These are phyloP conservation scores for Trypanosoma avium DNA, from an alignment of 208 protist species.

Conservation along the genomic window DNA sequence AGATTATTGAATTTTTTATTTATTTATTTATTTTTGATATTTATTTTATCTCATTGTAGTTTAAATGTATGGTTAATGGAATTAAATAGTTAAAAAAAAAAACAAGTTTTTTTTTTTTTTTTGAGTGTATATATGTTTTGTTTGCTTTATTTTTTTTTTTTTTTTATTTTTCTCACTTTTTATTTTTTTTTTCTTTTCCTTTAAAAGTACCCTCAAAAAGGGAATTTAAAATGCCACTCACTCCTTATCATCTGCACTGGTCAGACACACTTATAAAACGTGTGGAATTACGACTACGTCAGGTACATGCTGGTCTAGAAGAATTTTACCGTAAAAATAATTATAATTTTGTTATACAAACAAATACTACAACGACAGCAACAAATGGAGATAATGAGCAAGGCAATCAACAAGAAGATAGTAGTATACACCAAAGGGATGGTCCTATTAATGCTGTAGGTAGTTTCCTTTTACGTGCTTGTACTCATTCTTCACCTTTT, in stretches of 20 bases:
- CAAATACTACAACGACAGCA: neutral
- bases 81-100: neutral
- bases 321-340: constrained; percentile 65
- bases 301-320: constrained; percentile 60
- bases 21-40: neutral
- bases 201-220: neutral
- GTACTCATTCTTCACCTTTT: constrained; percentile 65
- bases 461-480: constrained; percentile 82
- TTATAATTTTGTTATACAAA: constrained; percentile 32
- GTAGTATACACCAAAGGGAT: constrained; percentile 10
- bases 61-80: neutral
- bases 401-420: constrained; percentile 5
- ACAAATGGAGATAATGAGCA: constrained; percentile 23
- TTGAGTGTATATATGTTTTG: constrained; percentile 11
- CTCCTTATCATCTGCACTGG: constrained; percentile 77
- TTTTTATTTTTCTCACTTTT: constrained; percentile 7
- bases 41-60: neutral
- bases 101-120: neutral
- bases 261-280: constrained; percentile 66
- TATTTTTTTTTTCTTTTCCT: constrained; percentile 16
- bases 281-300: constrained; percentile 67
- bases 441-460: constrained; percentile 60
- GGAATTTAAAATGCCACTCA: constrained; percentile 47
- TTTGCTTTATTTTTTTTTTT: constrained; percentile 19
- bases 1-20: neutral